Percentiles rank a stretch among this genome's conserved stretches.
These are phyloP conservation scores for Tylopilus sp. DNA, from an alignment of 1,284 basidiomycete species.

Conservation along the genomic window DNA sequence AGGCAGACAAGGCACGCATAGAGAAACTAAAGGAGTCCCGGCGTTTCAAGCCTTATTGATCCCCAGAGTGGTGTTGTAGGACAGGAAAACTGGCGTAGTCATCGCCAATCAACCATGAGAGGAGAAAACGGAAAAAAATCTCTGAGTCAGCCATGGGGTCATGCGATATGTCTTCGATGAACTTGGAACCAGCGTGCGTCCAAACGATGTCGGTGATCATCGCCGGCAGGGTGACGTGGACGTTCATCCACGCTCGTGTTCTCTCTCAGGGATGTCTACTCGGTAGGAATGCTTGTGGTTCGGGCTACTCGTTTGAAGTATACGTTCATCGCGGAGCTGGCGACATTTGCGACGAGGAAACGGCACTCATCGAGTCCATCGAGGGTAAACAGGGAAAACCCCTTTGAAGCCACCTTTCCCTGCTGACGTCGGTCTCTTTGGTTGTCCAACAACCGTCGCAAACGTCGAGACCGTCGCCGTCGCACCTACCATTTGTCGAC, in stretches of 20 bases:
- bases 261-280: slow-evolving; percentile 57
- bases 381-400: slow-evolving; percentile 99
- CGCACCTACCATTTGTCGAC: slow-evolving; percentile 92
- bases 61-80: not conserved
- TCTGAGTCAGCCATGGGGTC: too few relatives aligned
- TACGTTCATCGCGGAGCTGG: slow-evolving; percentile 97
- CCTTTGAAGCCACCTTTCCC: slow-evolving; percentile 98
- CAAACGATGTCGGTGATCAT: slow-evolving; percentile 31
- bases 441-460: slow-evolving; percentile 95
- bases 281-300: slow-evolving; percentile 90
- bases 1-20: slow-evolving; percentile 83
- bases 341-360: slow-evolving; percentile 99
- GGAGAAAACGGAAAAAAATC: too few relatives aligned
- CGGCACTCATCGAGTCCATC: slow-evolving; percentile 93
- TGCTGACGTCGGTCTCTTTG: slow-evolving; percentile 95
- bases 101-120: too few relatives aligned
- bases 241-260: slow-evolving; percentile 18
- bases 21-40: slow-evolving; percentile 76
- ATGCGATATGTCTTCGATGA: too few relatives aligned
- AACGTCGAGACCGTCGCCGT: slow-evolving; percentile 99
- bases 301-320: slow-evolving; percentile 93
- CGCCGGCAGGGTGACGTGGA: slow-evolving; percentile 1
- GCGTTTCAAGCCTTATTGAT: slow-evolving; percentile 81
- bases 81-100: too few relatives aligned
- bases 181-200: slow-evolving; percentile 38